Evolutionary conservation across 129 eudicot genomes (phyloP).

Genomic region (Escallonia rubra): DNA sequence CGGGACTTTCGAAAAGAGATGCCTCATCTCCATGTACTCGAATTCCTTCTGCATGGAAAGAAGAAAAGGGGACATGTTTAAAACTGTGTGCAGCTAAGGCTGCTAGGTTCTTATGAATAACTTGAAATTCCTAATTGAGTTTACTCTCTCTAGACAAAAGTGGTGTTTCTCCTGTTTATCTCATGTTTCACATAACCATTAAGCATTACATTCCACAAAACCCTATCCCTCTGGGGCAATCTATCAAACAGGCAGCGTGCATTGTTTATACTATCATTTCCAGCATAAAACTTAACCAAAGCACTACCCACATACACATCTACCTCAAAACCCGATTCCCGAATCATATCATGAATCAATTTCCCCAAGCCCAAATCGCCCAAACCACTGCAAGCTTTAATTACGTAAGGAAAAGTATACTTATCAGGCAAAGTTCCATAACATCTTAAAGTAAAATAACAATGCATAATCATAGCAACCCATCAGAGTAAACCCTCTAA

Average conservation of each 20-base stretch:
- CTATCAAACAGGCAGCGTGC: slow-evolving; percentile 65
- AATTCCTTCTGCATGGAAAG: too few species aligned
- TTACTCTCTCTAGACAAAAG: too few species aligned
- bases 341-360: slow-evolving; percentile 41
- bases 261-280: slow-evolving; percentile 46
- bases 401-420: slow-evolving; percentile 67
- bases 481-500: too few species aligned
- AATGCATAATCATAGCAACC: too few species aligned
- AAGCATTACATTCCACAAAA: slow-evolving; percentile 81
- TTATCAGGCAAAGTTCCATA: slow-evolving; percentile 73
- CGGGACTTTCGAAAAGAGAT: too few species aligned
- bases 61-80: too few species aligned
- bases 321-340: slow-evolving; percentile 44
- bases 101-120: too few species aligned
- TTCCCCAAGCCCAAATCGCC: slow-evolving; percentile 36
- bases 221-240: slow-evolving; percentile 66
- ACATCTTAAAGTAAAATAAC: too few species aligned
- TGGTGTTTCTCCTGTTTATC: too few species aligned
- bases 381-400: slow-evolving; percentile 77
- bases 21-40: too few species aligned
- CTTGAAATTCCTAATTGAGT: too few species aligned
- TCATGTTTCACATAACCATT: slow-evolving; percentile 54
- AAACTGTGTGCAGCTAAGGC: too few species aligned
- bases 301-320: slow-evolving; percentile 82
- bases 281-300: slow-evolving; percentile 61